Base-by-base conservation (phyloP, 2,329 filamentous ascomycete species). In the Aspergillus thermomutatus region DNA sequence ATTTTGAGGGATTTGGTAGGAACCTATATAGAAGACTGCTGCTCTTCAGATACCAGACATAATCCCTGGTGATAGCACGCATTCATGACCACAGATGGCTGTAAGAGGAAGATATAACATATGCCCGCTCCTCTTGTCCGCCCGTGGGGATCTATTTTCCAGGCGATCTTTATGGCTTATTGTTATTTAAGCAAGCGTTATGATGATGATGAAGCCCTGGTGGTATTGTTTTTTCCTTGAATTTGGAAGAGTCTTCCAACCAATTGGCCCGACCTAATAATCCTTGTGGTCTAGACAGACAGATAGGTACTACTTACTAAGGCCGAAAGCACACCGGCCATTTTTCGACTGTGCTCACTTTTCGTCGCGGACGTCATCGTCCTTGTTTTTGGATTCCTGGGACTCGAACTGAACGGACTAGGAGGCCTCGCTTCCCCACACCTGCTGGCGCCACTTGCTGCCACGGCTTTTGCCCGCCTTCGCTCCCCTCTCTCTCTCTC, bases 351-450 rank as follows among this genome's bases (percentile, higher is more conserved):
- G 59, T 55, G 58, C 59, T 61, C 56, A 54, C 51, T 52, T 61
- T 53, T 58, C 50, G 60, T 68, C 64, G 61, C 63, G 59, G 61
- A 71, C 69, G 69, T 71, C 68, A 70, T 69, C 64, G 68, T 61
- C 63, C 61, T 65, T 64, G 64, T 64, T 68, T 67, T 65, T 63
- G 60, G 56, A 58, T 47, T 47, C 54, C 52, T 54, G 62, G 58
- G 56, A 58, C 46, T 60, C 52, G 57, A 61, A 55, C 54, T 49
- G 49, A 57, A 52, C 56, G 43, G 53, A 60, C 59, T 60, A 61
- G 46, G 48, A 41, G 50, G 54, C 23, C 54, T 59, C 61, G 58
- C 57, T 70, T 70, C 69, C 68, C 69, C 69, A 71, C 68, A 70
- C 56, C 55, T 53, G 49, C 60, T 54, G 58, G 58, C 64, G 61